phyloP scores from a whole-genome alignment of 2,329 filamentous ascomycete genomes.

The Aspergillus nomiae region DNA sequence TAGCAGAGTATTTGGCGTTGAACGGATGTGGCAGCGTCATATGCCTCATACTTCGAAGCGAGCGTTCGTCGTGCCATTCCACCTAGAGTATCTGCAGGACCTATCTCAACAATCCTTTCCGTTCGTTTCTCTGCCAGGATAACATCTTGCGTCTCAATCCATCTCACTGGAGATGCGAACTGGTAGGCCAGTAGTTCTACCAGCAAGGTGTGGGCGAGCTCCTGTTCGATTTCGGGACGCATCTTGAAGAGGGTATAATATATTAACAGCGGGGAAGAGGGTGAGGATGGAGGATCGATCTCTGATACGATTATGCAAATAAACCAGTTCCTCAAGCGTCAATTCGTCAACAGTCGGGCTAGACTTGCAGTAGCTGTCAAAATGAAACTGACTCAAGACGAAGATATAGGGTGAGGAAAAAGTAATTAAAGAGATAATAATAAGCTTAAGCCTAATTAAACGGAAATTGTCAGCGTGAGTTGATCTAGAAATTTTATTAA shows the following conservation, averaged over 20 bases:
- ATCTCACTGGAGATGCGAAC: conserved; percentile 97
- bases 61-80: conserved; percentile 97
- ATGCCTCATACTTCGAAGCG: conserved; percentile 96
- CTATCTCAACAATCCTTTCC: conserved; percentile 96
- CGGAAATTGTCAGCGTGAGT: not conserved
- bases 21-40: conserved; percentile 94
- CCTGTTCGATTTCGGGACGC: conserved; percentile 98
- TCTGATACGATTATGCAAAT: not conserved
- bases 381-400: not conserved
- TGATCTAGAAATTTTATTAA: not conserved
- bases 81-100: conserved; percentile 93
- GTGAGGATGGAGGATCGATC: not conserved
- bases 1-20: conserved; percentile 98
- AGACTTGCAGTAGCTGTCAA: not conserved
- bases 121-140: conserved; percentile 94
- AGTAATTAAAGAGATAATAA: conserved; percentile 7
- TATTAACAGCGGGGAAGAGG: conserved; percentile 4
- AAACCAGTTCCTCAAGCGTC: not conserved
- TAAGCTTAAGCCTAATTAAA: conserved; percentile 1
- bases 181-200: conserved; percentile 99
- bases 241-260: conserved; percentile 57
- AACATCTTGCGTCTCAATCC: conserved; percentile 99
- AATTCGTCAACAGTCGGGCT: not conserved
- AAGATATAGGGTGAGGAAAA: not conserved
- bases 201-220: conserved; percentile 96